Conservation (phyloP, 257 asterid genomes). For the Cynanchum wilfordii region DNA sequence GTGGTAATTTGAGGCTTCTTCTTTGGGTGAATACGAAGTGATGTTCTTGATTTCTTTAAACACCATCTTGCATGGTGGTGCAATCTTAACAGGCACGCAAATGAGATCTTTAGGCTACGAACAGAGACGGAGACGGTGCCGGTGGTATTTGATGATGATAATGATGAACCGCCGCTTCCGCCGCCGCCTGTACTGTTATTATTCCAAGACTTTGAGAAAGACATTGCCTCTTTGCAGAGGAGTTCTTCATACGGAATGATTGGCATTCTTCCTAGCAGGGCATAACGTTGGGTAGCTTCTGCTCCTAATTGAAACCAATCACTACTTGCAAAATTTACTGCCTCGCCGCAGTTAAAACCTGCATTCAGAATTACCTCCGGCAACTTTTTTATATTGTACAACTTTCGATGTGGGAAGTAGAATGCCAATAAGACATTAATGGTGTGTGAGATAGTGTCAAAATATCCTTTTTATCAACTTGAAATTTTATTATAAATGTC, state of each 20-base stretch:
- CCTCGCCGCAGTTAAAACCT: constrained; percentile 52
- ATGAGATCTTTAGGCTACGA: constrained; percentile 23
- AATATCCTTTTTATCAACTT: no score
- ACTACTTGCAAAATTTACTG: constrained; percentile 34
- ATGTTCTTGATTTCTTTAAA: constrained; percentile 19
- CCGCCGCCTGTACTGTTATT: no score
- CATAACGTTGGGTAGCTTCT: constrained; percentile 32
- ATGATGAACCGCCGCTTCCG: background rate
- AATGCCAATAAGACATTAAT: no score
- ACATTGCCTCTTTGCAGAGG: constrained; percentile 39
- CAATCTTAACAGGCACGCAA: constrained; percentile 27
- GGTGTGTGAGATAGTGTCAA: no score
- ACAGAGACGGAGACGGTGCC: background rate
- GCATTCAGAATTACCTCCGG: background rate
- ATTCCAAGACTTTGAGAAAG: constrained; percentile 13
- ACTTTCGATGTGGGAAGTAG: no score
- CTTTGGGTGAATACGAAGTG: constrained; percentile 3
- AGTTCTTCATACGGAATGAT: constrained; percentile 43
- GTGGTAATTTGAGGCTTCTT: constrained; percentile 20
- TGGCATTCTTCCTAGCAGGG: constrained; percentile 28
- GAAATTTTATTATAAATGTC: no score
- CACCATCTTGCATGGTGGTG: constrained; percentile 33
- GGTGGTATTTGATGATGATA: background rate
- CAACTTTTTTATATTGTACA: no score
- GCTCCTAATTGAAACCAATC: constrained; percentile 40